Evolutionary conservation across 495 filamentous ascomycete species (phyloP), one percentile per base, ranked within the genome.

Genomic region (Neurospora sp.): DNA sequence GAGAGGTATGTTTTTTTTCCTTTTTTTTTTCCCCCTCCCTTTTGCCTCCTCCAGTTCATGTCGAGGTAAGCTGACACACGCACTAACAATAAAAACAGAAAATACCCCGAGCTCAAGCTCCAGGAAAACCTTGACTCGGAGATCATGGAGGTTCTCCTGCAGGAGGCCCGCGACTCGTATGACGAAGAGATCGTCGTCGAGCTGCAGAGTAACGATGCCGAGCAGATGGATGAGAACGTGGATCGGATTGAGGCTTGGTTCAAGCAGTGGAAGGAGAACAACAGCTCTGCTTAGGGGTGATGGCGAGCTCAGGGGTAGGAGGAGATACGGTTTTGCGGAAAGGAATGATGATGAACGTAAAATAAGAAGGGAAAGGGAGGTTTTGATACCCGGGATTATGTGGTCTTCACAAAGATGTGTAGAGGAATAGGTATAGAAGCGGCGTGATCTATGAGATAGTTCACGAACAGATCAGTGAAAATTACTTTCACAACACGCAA

Each of bases 71-170:
- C 27, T n/a, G 9, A 35, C 12, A 69, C 37, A 16, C 6, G 31
- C 22, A 4, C 12, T 4, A 14, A 4, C 40, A 41, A 41, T 9
- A 27, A 44, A 31, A 35, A 18, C 35, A 92, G 93, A 72, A 89
- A 91, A 72, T 97, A 96, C 79, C 83, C 88, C 77, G 91, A 97
- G 81, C 82, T 86, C 72, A 99, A 99, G 80, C 82, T 99, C 37
- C 92, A 98, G 79, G 96, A 98, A 81, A 99, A 99, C 79, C 81
- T 99, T 44, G 96, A 98, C 82, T 90, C 93, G 39, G 96, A 99
- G 85, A 99, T 99, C 78, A 98, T 98, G 89, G 91, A 97, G 76
- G 91, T 97, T 71, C 84, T 99, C 39, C 81, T 96, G 9, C 91
- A 98, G 72, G 96, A 99, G 83, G 96, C 96, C 39, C 86, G 89